Base-by-base conservation (phyloP, 257 asterid species). In the Jacaranda copaia region DNA sequence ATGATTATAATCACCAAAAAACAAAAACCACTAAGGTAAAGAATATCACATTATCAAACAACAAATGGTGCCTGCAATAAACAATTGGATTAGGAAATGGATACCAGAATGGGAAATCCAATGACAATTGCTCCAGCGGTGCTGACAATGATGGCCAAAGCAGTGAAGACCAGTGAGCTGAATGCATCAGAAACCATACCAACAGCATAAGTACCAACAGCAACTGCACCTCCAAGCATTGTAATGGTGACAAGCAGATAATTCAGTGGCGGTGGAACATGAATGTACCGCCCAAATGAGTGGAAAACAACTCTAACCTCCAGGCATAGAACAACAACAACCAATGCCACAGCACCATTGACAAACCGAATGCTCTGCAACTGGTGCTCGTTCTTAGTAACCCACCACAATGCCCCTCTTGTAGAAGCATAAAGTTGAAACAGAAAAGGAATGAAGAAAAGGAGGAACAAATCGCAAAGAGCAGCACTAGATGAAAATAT, bases 371-470 rank as follows among this genome's bases (percentile, higher is more conserved):
- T 96, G 79, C 94, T 93, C 60, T 83, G 90, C 86, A 96, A 58
- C 90, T 96, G 92, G 77, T 79, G 78, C 70, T 93, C 97, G 48
- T 88, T 91, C 89, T 90, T 96, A 8, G 93, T 93, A 79, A 96
- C 86, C 99, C 99, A 96, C 99, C 99, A 91, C 80, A 96, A 80
- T 0, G 97, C 98, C 75, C 99, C 98, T 83, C 95, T 89, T 0
- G 96, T 90, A 14, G 99, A 96, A 11, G 98, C 96, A 56, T 91
- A 93, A 6, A 96, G 94, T 89, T 96, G 99, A 79, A 93, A 85
- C 80, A 96, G 72, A 80, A 91, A 90, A 12, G 99, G 99, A 42
- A 90, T 25, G 77, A 90, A 96, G 88, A 96, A 96, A 49, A 96
- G 97, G 48, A 96, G 92, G 60, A 93, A 88, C 89, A 87, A 73